These are phyloP conservation scores for Arthroderma sp. DNA, from an alignment of 2,329 filamentous ascomycete species.

Conservation along the genomic window DNA sequence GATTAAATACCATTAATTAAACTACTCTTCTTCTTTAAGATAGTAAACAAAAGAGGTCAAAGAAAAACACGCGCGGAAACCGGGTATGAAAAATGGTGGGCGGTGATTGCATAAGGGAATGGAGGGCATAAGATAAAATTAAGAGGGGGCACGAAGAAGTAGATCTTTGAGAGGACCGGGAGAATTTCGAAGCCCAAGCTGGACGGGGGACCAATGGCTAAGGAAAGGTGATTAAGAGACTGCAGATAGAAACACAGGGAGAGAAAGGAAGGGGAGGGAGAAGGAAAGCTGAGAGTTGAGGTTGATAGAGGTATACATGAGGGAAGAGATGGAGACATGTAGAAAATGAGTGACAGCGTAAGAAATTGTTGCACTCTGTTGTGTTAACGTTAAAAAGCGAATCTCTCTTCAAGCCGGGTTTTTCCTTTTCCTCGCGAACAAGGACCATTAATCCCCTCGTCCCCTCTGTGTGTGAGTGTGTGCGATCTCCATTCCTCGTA, in stretches of 20 bases:
- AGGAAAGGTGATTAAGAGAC: not conserved
- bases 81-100: constrained; percentile 4
- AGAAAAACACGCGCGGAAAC: constrained; percentile 5
- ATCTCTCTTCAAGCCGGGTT: not conserved
- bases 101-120: constrained; percentile 3
- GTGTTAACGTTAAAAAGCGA: not conserved
- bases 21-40: constrained; percentile 5
- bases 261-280: not conserved
- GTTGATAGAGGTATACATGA: not conserved
- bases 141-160: not conserved
- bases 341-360: not conserved
- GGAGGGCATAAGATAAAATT: constrained; percentile 1
- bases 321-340: not conserved
- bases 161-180: not conserved
- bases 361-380: not conserved
- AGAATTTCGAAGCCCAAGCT: not conserved
- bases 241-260: not conserved
- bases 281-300: not conserved
- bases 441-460: not conserved
- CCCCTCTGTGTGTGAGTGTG: not conserved
- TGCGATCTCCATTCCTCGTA: not conserved
- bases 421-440: not conserved
- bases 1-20: constrained; percentile 6
- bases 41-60: constrained; percentile 4
- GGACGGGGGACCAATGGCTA: not conserved